Conservation (phyloP, 768 basidiomycete genomes). For the Bullera alba region DNA sequence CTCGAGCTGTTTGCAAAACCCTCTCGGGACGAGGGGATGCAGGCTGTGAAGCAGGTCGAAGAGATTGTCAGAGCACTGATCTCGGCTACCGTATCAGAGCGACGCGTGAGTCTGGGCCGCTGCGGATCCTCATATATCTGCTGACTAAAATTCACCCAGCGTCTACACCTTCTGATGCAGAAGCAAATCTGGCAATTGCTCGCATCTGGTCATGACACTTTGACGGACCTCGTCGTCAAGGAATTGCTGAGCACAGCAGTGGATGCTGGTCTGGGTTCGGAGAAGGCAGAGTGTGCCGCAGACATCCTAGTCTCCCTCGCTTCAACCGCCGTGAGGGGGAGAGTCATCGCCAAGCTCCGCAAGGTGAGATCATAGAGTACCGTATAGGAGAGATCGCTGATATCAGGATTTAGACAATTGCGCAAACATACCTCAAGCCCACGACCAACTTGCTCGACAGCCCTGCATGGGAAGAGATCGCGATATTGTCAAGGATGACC, state of each 20-base stretch:
- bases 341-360: slow-evolving; percentile 68
- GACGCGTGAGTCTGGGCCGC: slow-evolving; percentile 58
- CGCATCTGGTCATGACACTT: slow-evolving; percentile 58
- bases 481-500: slow-evolving; percentile 67
- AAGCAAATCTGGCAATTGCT: slow-evolving; percentile 72
- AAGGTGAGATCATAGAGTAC: slow-evolving; percentile 60
- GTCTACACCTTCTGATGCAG: slow-evolving; percentile 65
- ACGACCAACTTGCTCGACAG: slow-evolving; percentile 58
- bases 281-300: slow-evolving; percentile 66
- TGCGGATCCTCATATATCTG: background rate
- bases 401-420: slow-evolving; percentile 55
- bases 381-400: background rate
- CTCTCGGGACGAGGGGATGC: slow-evolving; percentile 60
- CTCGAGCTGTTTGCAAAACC: slow-evolving; percentile 65
- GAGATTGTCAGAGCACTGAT: slow-evolving; percentile 75
- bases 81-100: slow-evolving; percentile 63
- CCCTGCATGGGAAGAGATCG: slow-evolving; percentile 49
- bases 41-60: slow-evolving; percentile 65
- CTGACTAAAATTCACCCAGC: slow-evolving; percentile 1
- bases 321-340: slow-evolving; percentile 69
- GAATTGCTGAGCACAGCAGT: slow-evolving; percentile 73
- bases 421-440: slow-evolving; percentile 62
- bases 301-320: slow-evolving; percentile 67
- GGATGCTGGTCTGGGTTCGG: slow-evolving; percentile 72
- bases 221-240: slow-evolving; percentile 67